Conservation (phyloP, 352 stramenopile species). For the Aphanomyces euteiches region DNA sequence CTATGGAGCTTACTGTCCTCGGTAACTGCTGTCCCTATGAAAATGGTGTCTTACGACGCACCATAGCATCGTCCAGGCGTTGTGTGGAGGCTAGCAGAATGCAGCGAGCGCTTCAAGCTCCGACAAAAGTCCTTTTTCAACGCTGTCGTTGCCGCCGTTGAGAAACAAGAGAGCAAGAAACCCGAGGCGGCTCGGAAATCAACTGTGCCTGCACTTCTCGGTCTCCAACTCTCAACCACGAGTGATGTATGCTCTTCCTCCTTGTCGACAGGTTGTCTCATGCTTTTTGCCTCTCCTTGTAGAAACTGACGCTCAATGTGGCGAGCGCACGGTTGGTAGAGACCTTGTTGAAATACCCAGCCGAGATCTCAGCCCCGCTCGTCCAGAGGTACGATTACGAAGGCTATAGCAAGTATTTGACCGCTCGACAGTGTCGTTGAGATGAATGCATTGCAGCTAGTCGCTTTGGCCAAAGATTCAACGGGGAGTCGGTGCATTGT, state of each 20-base stretch:
- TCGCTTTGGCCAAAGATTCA: slow-evolving; percentile 72
- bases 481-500: slow-evolving; percentile 72
- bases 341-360: slow-evolving; percentile 62
- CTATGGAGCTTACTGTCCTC: slow-evolving; percentile 72
- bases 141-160: slow-evolving; percentile 52
- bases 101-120: slow-evolving; percentile 60
- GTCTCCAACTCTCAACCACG: slow-evolving; percentile 53
- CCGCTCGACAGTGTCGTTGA: slow-evolving; percentile 42
- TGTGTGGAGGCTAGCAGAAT: slow-evolving; percentile 72
- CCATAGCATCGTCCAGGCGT: slow-evolving; percentile 46
- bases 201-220: slow-evolving; percentile 60
- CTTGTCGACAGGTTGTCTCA: too few relatives aligned
- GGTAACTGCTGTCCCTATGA: slow-evolving; percentile 4
- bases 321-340: slow-evolving; percentile 72
- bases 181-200: slow-evolving; percentile 59
- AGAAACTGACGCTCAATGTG: slow-evolving; percentile 63
- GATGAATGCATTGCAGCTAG: slow-evolving; percentile 62
- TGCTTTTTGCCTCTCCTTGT: slow-evolving; percentile 3
- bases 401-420: too few relatives aligned
- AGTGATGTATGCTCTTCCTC: not conserved
- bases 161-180: slow-evolving; percentile 79
- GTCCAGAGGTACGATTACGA: slow-evolving; percentile 38
- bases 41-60: too few relatives aligned
- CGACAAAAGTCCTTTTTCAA: slow-evolving; percentile 52
- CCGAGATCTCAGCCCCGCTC: slow-evolving; percentile 41